A percentile compares a stretch with the other conserved stretches of the same genome.
Evolutionary conservation across 768 basidiomycete species (phyloP).

Genomic region (Leccinum subgranulosum): DNA sequence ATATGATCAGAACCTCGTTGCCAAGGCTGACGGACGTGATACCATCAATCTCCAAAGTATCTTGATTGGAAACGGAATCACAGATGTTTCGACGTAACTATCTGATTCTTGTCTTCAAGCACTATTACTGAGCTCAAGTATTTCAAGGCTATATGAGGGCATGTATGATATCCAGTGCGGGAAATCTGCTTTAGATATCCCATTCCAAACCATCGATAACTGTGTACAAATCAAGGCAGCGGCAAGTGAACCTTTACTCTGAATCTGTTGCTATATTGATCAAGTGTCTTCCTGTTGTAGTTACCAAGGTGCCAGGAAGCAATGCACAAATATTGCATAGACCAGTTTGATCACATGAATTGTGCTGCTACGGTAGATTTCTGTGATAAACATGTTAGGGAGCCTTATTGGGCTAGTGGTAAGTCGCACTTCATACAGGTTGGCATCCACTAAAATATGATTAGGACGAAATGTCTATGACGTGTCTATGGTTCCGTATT

Average conservation of each 20-base stretch:
- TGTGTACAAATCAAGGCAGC: constrained; percentile 52
- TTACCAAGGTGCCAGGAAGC: constrained; percentile 64
- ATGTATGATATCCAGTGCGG: constrained; percentile 53
- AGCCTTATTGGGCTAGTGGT: constrained; percentile 38
- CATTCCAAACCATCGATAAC: constrained; percentile 42
- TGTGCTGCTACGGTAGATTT: constrained; percentile 67
- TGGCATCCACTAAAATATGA: neutral
- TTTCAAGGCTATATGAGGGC: constrained; percentile 36
- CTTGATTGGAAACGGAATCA: constrained; percentile 74
- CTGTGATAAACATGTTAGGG: constrained; percentile 56
- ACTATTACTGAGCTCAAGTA: neutral
- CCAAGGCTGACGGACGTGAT: constrained; percentile 47
- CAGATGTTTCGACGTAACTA: constrained; percentile 48
- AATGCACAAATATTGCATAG: constrained; percentile 57
- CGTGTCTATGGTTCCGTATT: constrained; percentile 44
- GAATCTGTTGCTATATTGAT: neutral
- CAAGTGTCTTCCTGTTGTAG: constrained; percentile 30
- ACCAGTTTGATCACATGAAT: constrained; percentile 59
- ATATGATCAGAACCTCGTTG: constrained; percentile 63
- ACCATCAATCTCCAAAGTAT: constrained; percentile 66
- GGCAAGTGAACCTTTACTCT: constrained; percentile 33
- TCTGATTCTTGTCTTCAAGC: neutral
- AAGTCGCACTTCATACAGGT: constrained; percentile 7
- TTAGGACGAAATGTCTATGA: constrained; percentile 53
- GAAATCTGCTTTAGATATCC: constrained; percentile 46